Conservation (phyloP, 805 yeast genomes). For the Metschnikowia koreensis region DNA sequence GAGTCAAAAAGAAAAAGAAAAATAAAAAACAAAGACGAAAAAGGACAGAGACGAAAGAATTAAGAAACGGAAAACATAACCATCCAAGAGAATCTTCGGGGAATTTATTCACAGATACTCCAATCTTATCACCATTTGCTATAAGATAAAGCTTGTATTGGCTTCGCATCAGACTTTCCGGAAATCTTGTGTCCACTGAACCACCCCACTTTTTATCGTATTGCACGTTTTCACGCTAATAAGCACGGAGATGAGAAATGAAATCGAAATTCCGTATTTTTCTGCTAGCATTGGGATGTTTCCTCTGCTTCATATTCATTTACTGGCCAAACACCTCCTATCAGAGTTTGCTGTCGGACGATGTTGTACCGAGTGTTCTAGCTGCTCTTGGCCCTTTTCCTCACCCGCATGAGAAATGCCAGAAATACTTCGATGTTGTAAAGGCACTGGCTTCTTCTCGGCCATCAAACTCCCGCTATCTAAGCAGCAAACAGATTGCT, state of each 20-base stretch:
- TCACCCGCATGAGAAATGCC: slow-evolving; percentile 10
- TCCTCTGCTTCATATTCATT: slow-evolving; percentile 7
- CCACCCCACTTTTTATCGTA: too few relatives aligned
- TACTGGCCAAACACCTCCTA: slow-evolving; percentile 14
- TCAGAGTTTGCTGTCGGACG: slow-evolving; percentile 14
- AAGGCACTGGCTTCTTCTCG: slow-evolving; percentile 5
- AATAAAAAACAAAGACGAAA: too few relatives aligned
- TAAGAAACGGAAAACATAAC: too few relatives aligned
- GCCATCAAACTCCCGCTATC: slow-evolving; percentile 14
- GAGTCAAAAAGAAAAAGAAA: too few relatives aligned
- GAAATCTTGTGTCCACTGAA: too few relatives aligned
- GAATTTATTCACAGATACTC: too few relatives aligned
- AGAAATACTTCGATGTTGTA: slow-evolving; percentile 12
- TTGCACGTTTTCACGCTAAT: too few relatives aligned
- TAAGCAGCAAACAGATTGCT: slow-evolving; percentile 11
- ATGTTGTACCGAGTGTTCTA: slow-evolving; percentile 7
- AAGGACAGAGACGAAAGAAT: too few relatives aligned
- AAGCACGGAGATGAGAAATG: slow-evolving; percentile 5
- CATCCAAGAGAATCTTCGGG: too few relatives aligned
- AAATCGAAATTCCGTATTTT: slow-evolving; percentile 13
- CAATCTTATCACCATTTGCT: too few relatives aligned
- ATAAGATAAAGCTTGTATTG: too few relatives aligned
- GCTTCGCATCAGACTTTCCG: too few relatives aligned
- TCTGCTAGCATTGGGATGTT: slow-evolving; percentile 6
- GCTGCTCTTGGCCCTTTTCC: slow-evolving; percentile 3